Evolutionary conservation across 768 basidiomycete genomes (phyloP), one percentile per base, ranked within the genome.

Genomic region (Amanita thiersii): DNA sequence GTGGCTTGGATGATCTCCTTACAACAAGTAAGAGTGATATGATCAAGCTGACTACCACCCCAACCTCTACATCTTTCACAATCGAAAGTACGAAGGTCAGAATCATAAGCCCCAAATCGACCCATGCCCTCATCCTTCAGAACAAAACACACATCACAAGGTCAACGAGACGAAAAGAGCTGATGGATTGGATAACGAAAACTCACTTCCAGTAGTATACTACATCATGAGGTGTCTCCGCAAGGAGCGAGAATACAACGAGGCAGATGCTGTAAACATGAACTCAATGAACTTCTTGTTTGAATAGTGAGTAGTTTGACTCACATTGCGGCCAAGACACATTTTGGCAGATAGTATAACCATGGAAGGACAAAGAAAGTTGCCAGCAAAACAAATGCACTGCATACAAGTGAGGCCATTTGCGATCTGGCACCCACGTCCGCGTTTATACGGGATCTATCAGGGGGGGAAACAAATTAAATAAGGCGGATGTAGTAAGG

Each of bases 21-120:
- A 98, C 87, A 35, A 96, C 89, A 23, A 98, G 70, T 1, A 97
- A 65, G 29, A 98, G 71, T 23, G 91, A 91, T 44, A 92, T 77
- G 30, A 91, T 78, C 48, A 97, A 66, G 48, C 87, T 87, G 50
- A 87, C 80, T n/a, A 86, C 77, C 31, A 98, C 80, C 10, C 94
- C 94, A 41, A 89, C 80, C 67, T 98, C 92, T 43, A 98, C 80
- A 49, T 84, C 81, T 79, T 89, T 92, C 17, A 96, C 59, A 42
- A 96, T 79, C 2, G 90, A 91, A 40, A 88, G 75, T 47, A 81
- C 52, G 61, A 98, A 96, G 0, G 96, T 97, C 39, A 92, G 71
- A 15, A 68, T 63, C 85, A 97, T 91, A 53, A 98, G 75, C 4
- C 75, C 64, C 36, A 94, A 68, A 56, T 98, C 94, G 26, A 79